Evolutionary conservation across 2,329 filamentous ascomycete species (phyloP), one percentile per base, ranked within the genome.

Genomic region (Colletotrichum salicis): DNA sequence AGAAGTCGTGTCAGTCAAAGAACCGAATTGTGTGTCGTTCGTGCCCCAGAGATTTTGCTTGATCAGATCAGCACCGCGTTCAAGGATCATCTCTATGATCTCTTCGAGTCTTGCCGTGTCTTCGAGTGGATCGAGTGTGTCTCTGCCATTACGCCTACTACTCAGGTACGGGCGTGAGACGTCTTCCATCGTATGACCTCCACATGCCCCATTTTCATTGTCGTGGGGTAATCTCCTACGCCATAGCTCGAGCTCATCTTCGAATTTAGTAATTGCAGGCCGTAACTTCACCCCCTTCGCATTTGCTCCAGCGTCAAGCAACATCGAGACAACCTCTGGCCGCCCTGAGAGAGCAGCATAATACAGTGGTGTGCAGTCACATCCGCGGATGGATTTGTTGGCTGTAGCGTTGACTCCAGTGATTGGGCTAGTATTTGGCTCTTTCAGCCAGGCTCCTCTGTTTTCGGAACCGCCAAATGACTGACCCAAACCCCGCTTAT

Each of bases 221-320:
- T 58, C 66, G 8, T n/a, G 59, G 1, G 5, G 29, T 3, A 12
- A 5, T 10, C n/a, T 33, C 4, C 19, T 7, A 11, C 1, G 35
- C 35, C 35, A 60, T 22, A 15, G 48, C 13, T 45, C 22, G 15
- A 51, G 35, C 3, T 77, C 71, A 1, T 66, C 41, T 24, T 78
- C 74, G 10, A 76, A 75, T 0, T 70, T 62, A 1, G 71, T 61
- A 15, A 75, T 75, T 0, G 76, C 78, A 2, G 65, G n/a, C 8
- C 76, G 69, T 5, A 76, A 56, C 3, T 48, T 65, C 8, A 24
- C 51, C 4, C 59, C 1, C 2, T 70, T 52, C 4, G 48, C 45
- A 56, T 75, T 66, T 4, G 78, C 77, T 2, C 76, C 79, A 0
- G 77, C 78, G 1, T 74, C 62, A 4, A 81, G 74, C 0, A 81